Evolutionary conservation across 2,329 filamentous ascomycete species (phyloP).

Genomic region (Lasiodiplodia citricola): DNA sequence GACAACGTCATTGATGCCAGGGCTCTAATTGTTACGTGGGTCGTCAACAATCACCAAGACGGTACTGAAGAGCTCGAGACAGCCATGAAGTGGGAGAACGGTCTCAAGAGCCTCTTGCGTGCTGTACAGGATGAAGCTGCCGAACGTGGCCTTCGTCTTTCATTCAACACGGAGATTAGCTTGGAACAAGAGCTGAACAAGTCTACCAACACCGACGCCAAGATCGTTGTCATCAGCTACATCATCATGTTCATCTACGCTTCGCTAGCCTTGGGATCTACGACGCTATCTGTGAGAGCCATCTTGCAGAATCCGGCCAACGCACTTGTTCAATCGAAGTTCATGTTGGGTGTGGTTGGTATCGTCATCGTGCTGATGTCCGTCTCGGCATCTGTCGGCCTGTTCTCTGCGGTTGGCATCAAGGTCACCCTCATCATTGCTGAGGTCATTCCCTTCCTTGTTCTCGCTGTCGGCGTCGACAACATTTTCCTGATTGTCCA

Average conservation of each 20-base stretch:
- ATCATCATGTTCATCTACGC: slow-evolving; percentile 99
- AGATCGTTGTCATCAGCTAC: slow-evolving; percentile 95
- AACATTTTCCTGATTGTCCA: slow-evolving; percentile 99
- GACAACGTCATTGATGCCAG: slow-evolving; percentile 71
- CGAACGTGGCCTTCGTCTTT: slow-evolving; percentile 80
- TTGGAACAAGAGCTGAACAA: slow-evolving; percentile 96
- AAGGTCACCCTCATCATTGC: slow-evolving; percentile 98
- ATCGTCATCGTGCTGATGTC: slow-evolving; percentile 98
- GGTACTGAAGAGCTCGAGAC: slow-evolving; percentile 71
- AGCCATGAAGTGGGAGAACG: slow-evolving; percentile 89
- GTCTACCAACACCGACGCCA: slow-evolving; percentile 96
- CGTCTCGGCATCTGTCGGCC: slow-evolving; percentile 89
- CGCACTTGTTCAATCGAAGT: slow-evolving; percentile 93
- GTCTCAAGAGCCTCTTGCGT: slow-evolving; percentile 74
- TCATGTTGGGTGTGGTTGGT: slow-evolving; percentile 90
- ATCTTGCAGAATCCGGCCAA: slow-evolving; percentile 82
- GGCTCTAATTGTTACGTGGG: slow-evolving; percentile 91
- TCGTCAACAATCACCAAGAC: slow-evolving; percentile 84
- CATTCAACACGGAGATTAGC: slow-evolving; percentile 94
- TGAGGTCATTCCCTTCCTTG: slow-evolving; percentile 97
- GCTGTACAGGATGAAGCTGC: slow-evolving; percentile 80
- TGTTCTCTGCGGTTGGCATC: slow-evolving; percentile 90
- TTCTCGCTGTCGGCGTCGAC: slow-evolving; percentile 94
- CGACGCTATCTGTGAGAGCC: slow-evolving; percentile 76
- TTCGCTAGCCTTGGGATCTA: slow-evolving; percentile 88